Percentiles rank a stretch among this genome's conserved stretches.
phyloP scores from a whole-genome alignment of 2,329 filamentous ascomycete species.

The Aspergillus pseudoterreus region DNA sequence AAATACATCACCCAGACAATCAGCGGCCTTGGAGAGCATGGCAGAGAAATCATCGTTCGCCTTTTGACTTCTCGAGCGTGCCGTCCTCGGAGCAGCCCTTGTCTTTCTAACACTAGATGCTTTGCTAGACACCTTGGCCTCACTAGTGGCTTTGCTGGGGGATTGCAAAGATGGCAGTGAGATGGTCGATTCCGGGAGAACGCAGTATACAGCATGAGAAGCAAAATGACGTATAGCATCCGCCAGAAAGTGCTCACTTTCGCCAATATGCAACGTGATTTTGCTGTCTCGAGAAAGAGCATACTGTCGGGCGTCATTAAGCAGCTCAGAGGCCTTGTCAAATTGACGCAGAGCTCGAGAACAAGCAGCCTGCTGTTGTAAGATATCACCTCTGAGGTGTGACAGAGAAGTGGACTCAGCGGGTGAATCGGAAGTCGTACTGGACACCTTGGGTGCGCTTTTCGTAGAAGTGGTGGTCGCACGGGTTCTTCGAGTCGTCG shows the following conservation, averaged over 20 bases:
- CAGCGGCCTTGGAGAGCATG: slow-evolving; percentile 34
- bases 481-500: slow-evolving; percentile 27
- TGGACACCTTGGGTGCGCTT: slow-evolving; percentile 18
- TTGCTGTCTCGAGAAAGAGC: slow-evolving; percentile 54
- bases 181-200: slow-evolving; percentile 87
- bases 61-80: slow-evolving; percentile 25
- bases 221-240: slow-evolving; percentile 55
- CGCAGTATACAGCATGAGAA: slow-evolving; percentile 78
- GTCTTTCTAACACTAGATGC: slow-evolving; percentile 21
- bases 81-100: slow-evolving; percentile 24
- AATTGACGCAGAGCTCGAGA: slow-evolving; percentile 49
- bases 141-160: slow-evolving; percentile 19
- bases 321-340: slow-evolving; percentile 53
- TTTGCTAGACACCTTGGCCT: slow-evolving; percentile 37
- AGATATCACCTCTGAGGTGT: slow-evolving; percentile 46
- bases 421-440: slow-evolving; percentile 13
- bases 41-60: slow-evolving; percentile 33
- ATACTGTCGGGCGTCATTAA: slow-evolving; percentile 40
- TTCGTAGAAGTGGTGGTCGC: slow-evolving; percentile 23
- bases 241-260: slow-evolving; percentile 34
- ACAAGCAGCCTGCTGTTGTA: slow-evolving; percentile 50
- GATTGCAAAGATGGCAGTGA: slow-evolving; percentile 69
- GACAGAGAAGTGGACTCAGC: slow-evolving; percentile 38
- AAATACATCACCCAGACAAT: slow-evolving; percentile 31
- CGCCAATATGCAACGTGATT: slow-evolving; percentile 48